Evolutionary conservation across 1,284 basidiomycete species (phyloP).

Genomic region (Laetiporus sulphureus): DNA sequence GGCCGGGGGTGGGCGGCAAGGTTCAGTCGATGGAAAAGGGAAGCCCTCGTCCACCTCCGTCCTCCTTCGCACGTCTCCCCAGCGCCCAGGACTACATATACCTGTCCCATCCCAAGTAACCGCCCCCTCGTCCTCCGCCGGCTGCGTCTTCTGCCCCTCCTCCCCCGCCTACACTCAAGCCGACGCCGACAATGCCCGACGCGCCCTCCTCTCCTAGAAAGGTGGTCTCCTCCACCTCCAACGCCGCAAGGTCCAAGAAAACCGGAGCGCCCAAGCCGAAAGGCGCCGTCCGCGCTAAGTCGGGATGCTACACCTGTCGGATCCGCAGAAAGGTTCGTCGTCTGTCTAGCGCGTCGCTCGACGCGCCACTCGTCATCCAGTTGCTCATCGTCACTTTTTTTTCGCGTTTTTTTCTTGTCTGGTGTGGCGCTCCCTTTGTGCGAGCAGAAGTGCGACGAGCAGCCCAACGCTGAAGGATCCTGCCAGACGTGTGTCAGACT

Average conservation of each 20-base stretch:
- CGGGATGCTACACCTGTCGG: conserved; percentile 80
- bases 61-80: conserved; percentile 21
- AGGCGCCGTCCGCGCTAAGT: conserved; percentile 74
- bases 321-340: conserved; percentile 68
- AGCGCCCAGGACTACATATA: conserved; percentile 31
- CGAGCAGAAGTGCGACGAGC: conserved; percentile 76
- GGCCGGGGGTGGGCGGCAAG: conserved; percentile 6
- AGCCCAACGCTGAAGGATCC: conserved; percentile 47
- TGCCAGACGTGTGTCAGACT: conserved; percentile 76
- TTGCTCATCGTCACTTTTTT: conserved; percentile 16
- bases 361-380: conserved; percentile 12
- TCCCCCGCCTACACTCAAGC: conserved; percentile 16
- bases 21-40: conserved; percentile 14
- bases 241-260: conserved; percentile 31
- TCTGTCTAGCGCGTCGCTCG: conserved; percentile 9
- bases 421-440: conserved; percentile 6
- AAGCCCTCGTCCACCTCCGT: conserved; percentile 11
- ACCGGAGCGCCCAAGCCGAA: conserved; percentile 62
- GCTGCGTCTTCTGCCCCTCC: conserved; percentile 17
- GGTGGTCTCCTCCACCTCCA: conserved; percentile 29
- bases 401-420: conserved; percentile 12
- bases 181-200: conserved; percentile 25
- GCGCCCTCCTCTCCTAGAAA: conserved; percentile 27
- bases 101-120: conserved; percentile 19
- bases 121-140: conserved; percentile 18